A percentile compares a stretch with the other conserved stretches of the same genome.
Conservation (phyloP, 345 rosid genomes). For the Linum tenue region DNA sequence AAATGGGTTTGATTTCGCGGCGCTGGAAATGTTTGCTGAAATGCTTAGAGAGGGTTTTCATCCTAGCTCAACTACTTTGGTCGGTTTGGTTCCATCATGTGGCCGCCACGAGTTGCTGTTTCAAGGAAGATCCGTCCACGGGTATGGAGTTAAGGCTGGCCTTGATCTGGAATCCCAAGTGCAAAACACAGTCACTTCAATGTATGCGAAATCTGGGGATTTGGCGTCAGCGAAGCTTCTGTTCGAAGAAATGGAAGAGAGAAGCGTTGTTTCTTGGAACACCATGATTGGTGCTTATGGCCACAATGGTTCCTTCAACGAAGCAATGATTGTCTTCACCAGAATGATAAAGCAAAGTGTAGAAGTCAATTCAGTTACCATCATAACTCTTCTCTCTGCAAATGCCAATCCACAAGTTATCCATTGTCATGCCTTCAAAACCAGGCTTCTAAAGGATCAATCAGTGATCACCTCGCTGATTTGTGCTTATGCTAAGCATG, state of each 20-base stretch:
- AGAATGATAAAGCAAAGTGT: conserved; percentile 34
- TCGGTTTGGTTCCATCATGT: conserved; percentile 54
- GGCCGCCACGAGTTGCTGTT: conserved; percentile 36
- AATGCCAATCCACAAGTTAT: conserved; percentile 31
- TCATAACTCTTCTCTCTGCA: conserved; percentile 52
- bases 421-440: conserved; percentile 53
- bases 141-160: conserved; percentile 46
- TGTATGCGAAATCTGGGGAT: conserved; percentile 57
- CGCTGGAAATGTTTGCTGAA: conserved; percentile 35
- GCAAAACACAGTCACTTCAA: conserved; percentile 44
- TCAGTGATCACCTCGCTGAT: conserved; percentile 56
- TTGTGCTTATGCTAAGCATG: conserved; percentile 46
- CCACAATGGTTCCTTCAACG: conserved; percentile 39
- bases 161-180: conserved; percentile 45
- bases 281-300: conserved; percentile 66
- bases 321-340: conserved; percentile 45
- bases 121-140: conserved; percentile 60
- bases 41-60: conserved; percentile 51
- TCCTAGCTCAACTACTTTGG: conserved; percentile 45
- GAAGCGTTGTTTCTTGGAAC: conserved; percentile 65
- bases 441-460: conserved; percentile 34
- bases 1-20: conserved; percentile 38
- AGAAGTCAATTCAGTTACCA: conserved; percentile 43
- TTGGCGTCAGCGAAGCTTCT: conserved; percentile 41
- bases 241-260: conserved; percentile 47